Evolutionary conservation across 1,284 basidiomycete genomes (phyloP).

Genomic region (Sanghuangporus sanghuang): DNA sequence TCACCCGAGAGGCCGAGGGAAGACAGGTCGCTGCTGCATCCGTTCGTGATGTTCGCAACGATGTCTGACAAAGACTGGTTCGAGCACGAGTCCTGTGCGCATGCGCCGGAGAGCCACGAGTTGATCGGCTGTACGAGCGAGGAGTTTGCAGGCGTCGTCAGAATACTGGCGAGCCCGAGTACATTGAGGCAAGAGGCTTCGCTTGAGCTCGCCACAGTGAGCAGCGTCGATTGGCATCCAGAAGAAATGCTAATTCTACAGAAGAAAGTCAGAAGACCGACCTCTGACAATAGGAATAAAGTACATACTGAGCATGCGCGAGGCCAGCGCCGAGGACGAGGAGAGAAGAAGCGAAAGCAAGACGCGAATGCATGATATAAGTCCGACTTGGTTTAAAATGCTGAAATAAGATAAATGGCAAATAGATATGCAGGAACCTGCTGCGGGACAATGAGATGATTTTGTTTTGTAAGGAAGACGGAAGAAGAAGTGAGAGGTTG

Average conservation of each 20-base stretch:
- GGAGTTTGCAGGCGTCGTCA: constrained; percentile 31
- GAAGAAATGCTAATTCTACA: constrained; percentile 20
- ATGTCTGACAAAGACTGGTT: constrained; percentile 47
- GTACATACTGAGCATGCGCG: background rate
- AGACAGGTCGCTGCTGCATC: constrained; percentile 46
- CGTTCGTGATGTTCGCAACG: constrained; percentile 41
- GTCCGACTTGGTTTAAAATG: background rate
- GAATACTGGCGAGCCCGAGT: constrained; percentile 38
- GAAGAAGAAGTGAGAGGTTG: background rate
- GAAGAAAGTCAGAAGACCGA: background rate
- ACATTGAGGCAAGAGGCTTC: constrained; percentile 51
- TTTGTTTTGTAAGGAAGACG: background rate
- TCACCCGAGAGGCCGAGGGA: constrained; percentile 28
- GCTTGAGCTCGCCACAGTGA: constrained; percentile 37
- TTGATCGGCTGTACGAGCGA: constrained; percentile 50
- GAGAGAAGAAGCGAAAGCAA: constrained; percentile 8
- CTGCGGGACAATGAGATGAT: background rate
- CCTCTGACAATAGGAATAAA: background rate
- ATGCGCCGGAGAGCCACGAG: constrained; percentile 53
- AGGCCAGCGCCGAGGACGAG: background rate
- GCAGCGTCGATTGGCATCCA: constrained; percentile 32
- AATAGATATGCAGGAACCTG: constrained; percentile 5
- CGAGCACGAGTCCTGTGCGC: constrained; percentile 48
- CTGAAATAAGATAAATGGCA: background rate
- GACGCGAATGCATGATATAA: constrained; percentile 7